Evolutionary conservation across 495 filamentous ascomycete genomes (phyloP).

Genomic region (Alectoria sarmentosa): DNA sequence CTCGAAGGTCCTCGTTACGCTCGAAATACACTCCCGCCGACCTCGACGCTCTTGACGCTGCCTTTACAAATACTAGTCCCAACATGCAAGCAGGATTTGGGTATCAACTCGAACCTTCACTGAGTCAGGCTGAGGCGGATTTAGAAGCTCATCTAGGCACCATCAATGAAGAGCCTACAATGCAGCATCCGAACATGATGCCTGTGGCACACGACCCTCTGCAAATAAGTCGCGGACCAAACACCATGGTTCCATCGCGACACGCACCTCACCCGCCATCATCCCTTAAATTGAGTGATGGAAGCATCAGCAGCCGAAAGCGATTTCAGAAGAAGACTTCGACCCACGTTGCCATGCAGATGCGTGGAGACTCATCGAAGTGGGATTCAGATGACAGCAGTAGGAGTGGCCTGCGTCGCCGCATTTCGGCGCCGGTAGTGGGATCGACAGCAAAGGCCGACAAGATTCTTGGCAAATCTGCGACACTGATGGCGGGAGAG

Average conservation of each 20-base stretch:
- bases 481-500: conserved; percentile 23
- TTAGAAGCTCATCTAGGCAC: conserved; percentile 30
- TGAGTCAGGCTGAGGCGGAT: conserved; percentile 28
- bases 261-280: conserved; percentile 25
- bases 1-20: conserved; percentile 26
- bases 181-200: conserved; percentile 9
- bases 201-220: conserved; percentile 23
- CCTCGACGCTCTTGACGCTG: conserved; percentile 31
- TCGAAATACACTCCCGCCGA: conserved; percentile 32
- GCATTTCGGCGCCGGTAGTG: conserved; percentile 21
- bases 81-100: conserved; percentile 15
- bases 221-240: conserved; percentile 28
- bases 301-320: conserved; percentile 22
- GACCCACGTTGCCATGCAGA: conserved; percentile 27
- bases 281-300: conserved; percentile 18
- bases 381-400: conserved; percentile 10
- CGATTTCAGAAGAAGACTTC: conserved; percentile 20
- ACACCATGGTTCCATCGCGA: conserved; percentile 27
- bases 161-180: conserved; percentile 28
- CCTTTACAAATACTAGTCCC: conserved; percentile 28
- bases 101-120: conserved; percentile 17
- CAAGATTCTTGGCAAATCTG: conserved; percentile 23
- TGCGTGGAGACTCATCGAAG: conserved; percentile 12
- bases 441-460: conserved; percentile 24
- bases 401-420: conserved; percentile 12